Conservation (phyloP, 169 alveolate species). For the Eimeria tenella region DNA sequence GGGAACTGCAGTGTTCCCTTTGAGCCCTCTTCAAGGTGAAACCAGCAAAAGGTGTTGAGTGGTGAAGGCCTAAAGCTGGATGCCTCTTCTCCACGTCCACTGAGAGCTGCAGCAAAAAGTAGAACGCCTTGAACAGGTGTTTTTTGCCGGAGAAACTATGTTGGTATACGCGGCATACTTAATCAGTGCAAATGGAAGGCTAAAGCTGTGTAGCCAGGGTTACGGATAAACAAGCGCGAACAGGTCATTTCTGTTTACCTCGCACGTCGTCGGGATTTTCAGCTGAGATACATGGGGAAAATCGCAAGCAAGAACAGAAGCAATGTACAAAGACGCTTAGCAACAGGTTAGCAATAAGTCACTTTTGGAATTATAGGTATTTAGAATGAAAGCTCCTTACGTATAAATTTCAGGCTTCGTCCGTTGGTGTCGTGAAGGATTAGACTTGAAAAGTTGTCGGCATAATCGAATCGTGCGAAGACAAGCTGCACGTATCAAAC, state of each 20-base stretch:
- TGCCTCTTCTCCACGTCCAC: background rate
- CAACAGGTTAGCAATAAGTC: background rate
- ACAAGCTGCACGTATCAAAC: background rate
- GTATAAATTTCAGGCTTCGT: slow-evolving; percentile 39
- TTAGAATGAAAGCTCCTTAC: slow-evolving; percentile 1
- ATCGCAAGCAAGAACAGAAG: background rate
- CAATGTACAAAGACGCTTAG: background rate
- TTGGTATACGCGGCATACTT: background rate
- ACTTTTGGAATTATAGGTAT: no score
- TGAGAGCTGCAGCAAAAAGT: slow-evolving; percentile 48
- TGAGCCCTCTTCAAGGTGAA: slow-evolving; percentile 7
- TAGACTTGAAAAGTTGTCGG: slow-evolving; percentile 22
- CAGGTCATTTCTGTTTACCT: background rate
- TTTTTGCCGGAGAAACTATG: background rate
- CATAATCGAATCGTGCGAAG: slow-evolving; percentile 44
- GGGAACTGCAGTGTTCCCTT: slow-evolving; percentile 55
- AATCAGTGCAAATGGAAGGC: background rate
- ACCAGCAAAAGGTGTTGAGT: slow-evolving; percentile 36
- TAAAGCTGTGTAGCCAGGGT: background rate
- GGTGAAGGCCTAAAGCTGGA: slow-evolving; percentile 47
- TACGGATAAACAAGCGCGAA: background rate
- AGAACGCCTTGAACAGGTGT: background rate
- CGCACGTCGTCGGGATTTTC: slow-evolving; percentile 42
- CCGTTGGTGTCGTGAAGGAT: slow-evolving; percentile 41
- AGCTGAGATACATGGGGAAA: background rate